Percentiles rank a stretch among this genome's conserved stretches.
These are phyloP conservation scores for Dryadomyces quercivorus DNA, from an alignment of 2,329 filamentous ascomycete genomes.

Conservation along the genomic window DNA sequence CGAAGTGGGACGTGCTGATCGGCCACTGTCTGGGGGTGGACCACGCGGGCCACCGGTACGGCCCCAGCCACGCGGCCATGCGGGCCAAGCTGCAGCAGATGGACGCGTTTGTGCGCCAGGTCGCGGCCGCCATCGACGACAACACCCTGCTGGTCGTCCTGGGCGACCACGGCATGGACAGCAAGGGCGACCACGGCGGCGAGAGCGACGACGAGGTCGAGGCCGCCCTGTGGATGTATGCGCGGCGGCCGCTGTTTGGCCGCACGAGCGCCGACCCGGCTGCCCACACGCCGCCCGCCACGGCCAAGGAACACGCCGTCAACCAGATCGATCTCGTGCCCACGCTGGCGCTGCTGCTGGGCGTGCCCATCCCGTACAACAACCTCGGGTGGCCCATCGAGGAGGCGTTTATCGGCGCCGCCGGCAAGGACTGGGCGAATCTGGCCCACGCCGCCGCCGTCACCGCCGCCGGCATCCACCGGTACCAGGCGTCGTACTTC, in stretches of 20 bases:
- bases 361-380: slow-evolving; percentile 90
- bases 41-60: slow-evolving; percentile 92
- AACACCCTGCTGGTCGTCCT: slow-evolving; percentile 84
- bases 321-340: slow-evolving; percentile 93
- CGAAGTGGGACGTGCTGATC: slow-evolving; percentile 78
- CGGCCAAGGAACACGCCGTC: slow-evolving; percentile 63
- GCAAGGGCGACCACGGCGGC: slow-evolving; percentile 94
- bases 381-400: slow-evolving; percentile 88
- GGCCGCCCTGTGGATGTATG: slow-evolving; percentile 97
- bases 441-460: slow-evolving; percentile 66
- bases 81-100: slow-evolving; percentile 82
- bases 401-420: slow-evolving; percentile 70
- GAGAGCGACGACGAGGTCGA: slow-evolving; percentile 95
- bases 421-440: slow-evolving; percentile 61
- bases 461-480: slow-evolving; percentile 72
- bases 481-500: slow-evolving; percentile 79
- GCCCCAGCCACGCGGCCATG: slow-evolving; percentile 88
- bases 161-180: slow-evolving; percentile 99
- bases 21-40: slow-evolving; percentile 93
- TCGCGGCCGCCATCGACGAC: slow-evolving; percentile 65
- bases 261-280: slow-evolving; percentile 50
- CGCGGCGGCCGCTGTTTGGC: slow-evolving; percentile 75
- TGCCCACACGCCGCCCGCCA: slow-evolving; percentile 39
- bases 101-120: slow-evolving; percentile 63
- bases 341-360: slow-evolving; percentile 75